Evolutionary conservation across 2,329 filamentous ascomycete species (phyloP).

Genomic region (Neonectria neomacrospora): DNA sequence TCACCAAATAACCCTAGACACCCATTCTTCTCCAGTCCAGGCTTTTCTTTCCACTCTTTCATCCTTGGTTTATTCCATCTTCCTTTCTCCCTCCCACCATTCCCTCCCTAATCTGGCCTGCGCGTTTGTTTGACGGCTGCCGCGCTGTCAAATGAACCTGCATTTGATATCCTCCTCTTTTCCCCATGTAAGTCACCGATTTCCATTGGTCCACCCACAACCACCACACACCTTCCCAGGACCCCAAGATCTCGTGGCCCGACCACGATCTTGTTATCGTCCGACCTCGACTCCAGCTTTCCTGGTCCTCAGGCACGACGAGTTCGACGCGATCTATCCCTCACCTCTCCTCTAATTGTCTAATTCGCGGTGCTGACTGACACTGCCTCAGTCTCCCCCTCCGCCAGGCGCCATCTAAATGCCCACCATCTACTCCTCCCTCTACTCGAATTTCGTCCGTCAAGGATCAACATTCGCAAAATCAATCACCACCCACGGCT

Average conservation of each 20-base stretch:
- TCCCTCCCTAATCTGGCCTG: conserved; percentile 53
- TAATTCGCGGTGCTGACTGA: conserved; percentile 39
- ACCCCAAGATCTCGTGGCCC: conserved; percentile 42
- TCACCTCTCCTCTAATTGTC: conserved; percentile 10
- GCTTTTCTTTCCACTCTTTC: conserved; percentile 36
- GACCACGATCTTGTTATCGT: conserved; percentile 45
- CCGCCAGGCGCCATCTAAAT: conserved; percentile 85
- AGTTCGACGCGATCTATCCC: conserved; percentile 20
- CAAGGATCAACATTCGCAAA: conserved; percentile 88
- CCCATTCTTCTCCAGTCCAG: conserved; percentile 34
- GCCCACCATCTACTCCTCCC: conserved; percentile 76
- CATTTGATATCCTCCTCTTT: conserved; percentile 71
- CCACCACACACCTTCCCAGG: conserved; percentile 22
- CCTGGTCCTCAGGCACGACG: conserved; percentile 38
- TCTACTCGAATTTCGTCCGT: conserved; percentile 88
- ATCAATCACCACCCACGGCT: conserved; percentile 95
- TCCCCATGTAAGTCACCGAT: conserved; percentile 67
- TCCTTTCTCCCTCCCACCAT: conserved; percentile 35
- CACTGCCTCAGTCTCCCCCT: conserved; percentile 60
- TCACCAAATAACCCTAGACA: conserved; percentile 40
- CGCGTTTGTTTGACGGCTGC: conserved; percentile 93
- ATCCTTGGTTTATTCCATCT: conserved; percentile 31
- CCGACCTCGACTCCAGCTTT: conserved; percentile 35
- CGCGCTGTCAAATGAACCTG: conserved; percentile 99
- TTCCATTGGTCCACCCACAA: conserved; percentile 37